A percentile compares a stretch with the other conserved stretches of the same genome.
Conservation (phyloP, 2,329 filamentous ascomycete species). For the Arthrobotrys musiformis region DNA sequence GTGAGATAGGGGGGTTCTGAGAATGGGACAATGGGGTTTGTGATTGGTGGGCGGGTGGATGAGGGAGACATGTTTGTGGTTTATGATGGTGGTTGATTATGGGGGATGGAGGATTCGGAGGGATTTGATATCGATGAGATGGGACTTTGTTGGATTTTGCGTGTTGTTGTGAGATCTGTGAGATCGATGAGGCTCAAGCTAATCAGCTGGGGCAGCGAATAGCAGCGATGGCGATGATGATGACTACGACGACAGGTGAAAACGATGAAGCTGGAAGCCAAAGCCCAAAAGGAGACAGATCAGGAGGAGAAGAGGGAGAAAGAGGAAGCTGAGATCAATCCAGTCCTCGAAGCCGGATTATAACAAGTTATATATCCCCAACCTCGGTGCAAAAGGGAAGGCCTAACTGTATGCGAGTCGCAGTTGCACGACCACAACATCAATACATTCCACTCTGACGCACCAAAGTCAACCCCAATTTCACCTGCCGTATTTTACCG, state of each 20-base stretch:
- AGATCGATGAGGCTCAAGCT: background rate
- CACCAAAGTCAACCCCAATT: too few species aligned
- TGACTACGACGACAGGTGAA: background rate
- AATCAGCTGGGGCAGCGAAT: background rate
- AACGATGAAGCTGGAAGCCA: background rate
- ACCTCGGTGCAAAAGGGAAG: background rate
- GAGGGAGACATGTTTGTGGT: conserved; percentile 33
- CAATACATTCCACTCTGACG: background rate
- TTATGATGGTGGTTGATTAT: background rate
- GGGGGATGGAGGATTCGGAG: background rate
- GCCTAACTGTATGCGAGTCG: too few species aligned
- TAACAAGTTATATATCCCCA: background rate
- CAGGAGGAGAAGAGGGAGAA: background rate
- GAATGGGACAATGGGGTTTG: conserved; percentile 69
- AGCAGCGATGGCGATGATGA: too few species aligned
- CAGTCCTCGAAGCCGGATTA: background rate
- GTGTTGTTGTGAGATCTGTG: conserved; percentile 26
- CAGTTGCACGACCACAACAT: background rate
- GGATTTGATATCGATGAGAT: background rate
- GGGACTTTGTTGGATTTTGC: conserved; percentile 51
- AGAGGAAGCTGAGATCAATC: background rate
- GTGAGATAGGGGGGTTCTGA: conserved; percentile 77
- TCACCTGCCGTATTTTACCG: background rate
- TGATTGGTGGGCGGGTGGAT: conserved; percentile 37
- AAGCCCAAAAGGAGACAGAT: background rate